Percentiles rank a stretch among this genome's conserved stretches.
phyloP scores from a whole-genome alignment of 2,329 filamentous ascomycete species.

The Colletotrichum tamarilloi region DNA sequence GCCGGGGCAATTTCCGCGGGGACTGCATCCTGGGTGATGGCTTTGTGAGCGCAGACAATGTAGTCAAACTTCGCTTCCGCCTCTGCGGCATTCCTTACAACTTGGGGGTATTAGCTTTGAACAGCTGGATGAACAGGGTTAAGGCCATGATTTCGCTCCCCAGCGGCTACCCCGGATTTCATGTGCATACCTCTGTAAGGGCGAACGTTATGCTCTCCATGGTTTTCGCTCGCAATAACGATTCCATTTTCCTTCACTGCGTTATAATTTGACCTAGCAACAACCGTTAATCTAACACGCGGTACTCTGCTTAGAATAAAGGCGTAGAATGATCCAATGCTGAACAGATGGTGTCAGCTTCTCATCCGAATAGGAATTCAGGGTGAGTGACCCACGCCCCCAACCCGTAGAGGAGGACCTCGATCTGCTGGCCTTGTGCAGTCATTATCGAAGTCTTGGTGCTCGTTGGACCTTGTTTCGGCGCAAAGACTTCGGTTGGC shows the following conservation, averaged over 20 bases:
- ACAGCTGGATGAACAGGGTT: not conserved
- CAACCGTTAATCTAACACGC: slow-evolving; percentile 64
- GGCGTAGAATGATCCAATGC: slow-evolving; percentile 68
- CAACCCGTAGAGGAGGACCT: slow-evolving; percentile 62
- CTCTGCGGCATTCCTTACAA: slow-evolving; percentile 58
- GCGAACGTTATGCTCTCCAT: slow-evolving; percentile 63
- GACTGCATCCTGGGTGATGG: slow-evolving; percentile 53
- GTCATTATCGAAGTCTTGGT: slow-evolving; percentile 25
- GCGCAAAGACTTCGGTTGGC: not conserved
- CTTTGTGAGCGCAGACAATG: slow-evolving; percentile 67
- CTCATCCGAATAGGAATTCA: not conserved
- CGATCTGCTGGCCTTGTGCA: slow-evolving; percentile 33
- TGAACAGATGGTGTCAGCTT: slow-evolving; percentile 38
- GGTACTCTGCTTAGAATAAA: slow-evolving; percentile 59
- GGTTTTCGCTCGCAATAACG: slow-evolving; percentile 63
- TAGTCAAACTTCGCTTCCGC: slow-evolving; percentile 63
- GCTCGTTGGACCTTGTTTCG: not conserved
- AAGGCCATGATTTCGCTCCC: too few relatives aligned
- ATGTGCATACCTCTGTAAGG: slow-evolving; percentile 53
- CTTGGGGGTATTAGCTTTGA: slow-evolving; percentile 40
- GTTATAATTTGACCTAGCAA: slow-evolving; percentile 70
- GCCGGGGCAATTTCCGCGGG: slow-evolving; percentile 47
- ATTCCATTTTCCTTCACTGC: slow-evolving; percentile 65
- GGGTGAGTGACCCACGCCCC: slow-evolving; percentile 57
- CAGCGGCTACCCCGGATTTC: not conserved